phyloP scores from a whole-genome alignment of 2,329 filamentous ascomycete species.

The Monilinia fructigena region DNA sequence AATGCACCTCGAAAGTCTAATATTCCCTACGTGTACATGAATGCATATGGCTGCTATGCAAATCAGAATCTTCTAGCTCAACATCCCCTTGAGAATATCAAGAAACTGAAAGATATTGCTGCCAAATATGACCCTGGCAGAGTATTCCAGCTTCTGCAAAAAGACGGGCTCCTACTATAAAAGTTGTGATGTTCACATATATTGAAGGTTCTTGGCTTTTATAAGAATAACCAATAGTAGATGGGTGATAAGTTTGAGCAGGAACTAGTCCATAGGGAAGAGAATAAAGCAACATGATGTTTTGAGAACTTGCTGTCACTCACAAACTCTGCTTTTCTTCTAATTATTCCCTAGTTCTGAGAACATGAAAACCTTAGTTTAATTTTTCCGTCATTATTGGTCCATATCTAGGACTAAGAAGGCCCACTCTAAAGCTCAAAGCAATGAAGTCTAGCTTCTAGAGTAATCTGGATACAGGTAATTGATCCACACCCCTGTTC shows the following conservation, averaged over 20 bases:
- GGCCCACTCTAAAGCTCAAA: too few relatives aligned
- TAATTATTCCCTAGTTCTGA: too few relatives aligned
- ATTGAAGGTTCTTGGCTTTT: neutral
- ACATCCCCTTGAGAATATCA: neutral
- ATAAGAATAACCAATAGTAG: neutral
- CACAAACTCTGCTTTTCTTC: neutral
- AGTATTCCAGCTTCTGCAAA: slow-evolving; percentile 4
- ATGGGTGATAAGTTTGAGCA: too few relatives aligned
- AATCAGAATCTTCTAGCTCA: slow-evolving; percentile 2
- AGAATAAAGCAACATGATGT: neutral
- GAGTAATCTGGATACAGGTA: too few relatives aligned
- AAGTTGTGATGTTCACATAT: neutral
- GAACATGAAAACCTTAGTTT: too few relatives aligned
- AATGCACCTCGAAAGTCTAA: neutral
- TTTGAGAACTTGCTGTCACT: neutral
- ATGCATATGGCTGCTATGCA: slow-evolving; percentile 16
- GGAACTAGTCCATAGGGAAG: too few relatives aligned
- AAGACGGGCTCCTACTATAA: neutral
- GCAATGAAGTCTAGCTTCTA: too few relatives aligned
- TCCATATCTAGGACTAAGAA: too few relatives aligned
- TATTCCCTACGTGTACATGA: neutral
- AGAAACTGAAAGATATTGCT: neutral
- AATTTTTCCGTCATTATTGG: too few relatives aligned
- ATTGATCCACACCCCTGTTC: too few relatives aligned
- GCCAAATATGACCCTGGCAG: neutral